Evolutionary conservation across 2,329 filamentous ascomycete genomes (phyloP), one percentile per base, ranked within the genome.

Genomic region (Fusarium duplospermum): DNA sequence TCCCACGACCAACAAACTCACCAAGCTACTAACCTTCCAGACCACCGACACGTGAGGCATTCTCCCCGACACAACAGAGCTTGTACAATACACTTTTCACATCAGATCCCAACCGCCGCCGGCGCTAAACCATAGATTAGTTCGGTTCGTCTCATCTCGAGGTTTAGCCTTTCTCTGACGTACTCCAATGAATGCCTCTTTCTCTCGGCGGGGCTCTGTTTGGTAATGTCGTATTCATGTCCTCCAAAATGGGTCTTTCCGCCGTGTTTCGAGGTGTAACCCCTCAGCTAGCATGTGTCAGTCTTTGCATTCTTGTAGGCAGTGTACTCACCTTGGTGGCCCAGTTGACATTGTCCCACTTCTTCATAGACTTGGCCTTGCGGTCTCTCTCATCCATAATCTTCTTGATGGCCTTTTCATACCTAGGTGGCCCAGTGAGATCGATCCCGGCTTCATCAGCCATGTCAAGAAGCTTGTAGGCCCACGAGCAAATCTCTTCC

Each of bases 381-480:
- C 22, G 13, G 2, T 13, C 38, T 4, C 38, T 40, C 2, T 58
- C 54, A 1, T 36, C 50, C 2, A 45, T 56, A 9, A 68, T 64
- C 11, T 66, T 14, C 5, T 62, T 22, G 9, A 71, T 61, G 3
- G 18, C n/a, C 4, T 67, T 22, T 0, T 56, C 59, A 11, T 62
- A 74, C 4, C 52, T 24, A 2, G 64, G 2, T 2, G 71, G 64
- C 2, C 52, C 66, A 1, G 27, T 8, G 1, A 77, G 45, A 5
- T 50, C 18, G 13, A 77, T 38, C 1, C 18, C 20, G 4, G 68
- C 73, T 35, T 72, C 70, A 4, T 76, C 62, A 0, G 70, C 68
- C 13, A 75, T 36, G 5, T 75, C 70, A 3, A 76, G 24, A 10
- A 77, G 40, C 31, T 54, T 58, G 58, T 69, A 70, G 7, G 76